Evolutionary conservation across 352 stramenopile genomes (phyloP).

Genomic region (Globisporangium cederbergense): DNA sequence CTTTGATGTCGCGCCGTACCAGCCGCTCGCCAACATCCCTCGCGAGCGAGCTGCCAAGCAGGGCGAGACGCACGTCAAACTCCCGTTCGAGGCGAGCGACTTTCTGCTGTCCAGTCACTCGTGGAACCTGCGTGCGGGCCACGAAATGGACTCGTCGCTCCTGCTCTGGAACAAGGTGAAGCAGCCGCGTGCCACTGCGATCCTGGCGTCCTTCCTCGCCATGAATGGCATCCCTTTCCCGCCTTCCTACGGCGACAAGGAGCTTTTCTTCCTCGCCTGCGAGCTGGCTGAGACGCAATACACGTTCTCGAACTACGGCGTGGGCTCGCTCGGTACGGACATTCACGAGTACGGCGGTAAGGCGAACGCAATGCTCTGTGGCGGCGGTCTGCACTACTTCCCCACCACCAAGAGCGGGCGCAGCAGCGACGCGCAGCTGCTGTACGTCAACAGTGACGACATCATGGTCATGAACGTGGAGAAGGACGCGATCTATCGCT

Average conservation of each 20-base stretch:
- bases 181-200: constrained; percentile 63
- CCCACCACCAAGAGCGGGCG: constrained; percentile 22
- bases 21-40: constrained; percentile 30
- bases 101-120: constrained; percentile 50
- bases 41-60: constrained; percentile 17
- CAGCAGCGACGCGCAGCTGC: constrained; percentile 14
- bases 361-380: constrained; percentile 42
- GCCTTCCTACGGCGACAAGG: constrained; percentile 69
- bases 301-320: constrained; percentile 59
- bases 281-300: constrained; percentile 72
- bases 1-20: constrained; percentile 50
- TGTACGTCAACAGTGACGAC: constrained; percentile 74
- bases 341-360: constrained; percentile 25
- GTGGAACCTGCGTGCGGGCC: constrained; percentile 61
- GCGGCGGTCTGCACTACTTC: constrained; percentile 57
- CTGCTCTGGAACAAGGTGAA: constrained; percentile 68
- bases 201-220: constrained; percentile 54
- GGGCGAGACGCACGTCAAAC: constrained; percentile 21
- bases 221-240: constrained; percentile 32
- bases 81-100: constrained; percentile 49
- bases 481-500: constrained; percentile 46
- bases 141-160: constrained; percentile 76
- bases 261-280: constrained; percentile 71
- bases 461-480: constrained; percentile 45
- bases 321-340: constrained; percentile 49